Conservation (phyloP, 768 basidiomycete genomes). For the Termitomyces sp. region DNA sequence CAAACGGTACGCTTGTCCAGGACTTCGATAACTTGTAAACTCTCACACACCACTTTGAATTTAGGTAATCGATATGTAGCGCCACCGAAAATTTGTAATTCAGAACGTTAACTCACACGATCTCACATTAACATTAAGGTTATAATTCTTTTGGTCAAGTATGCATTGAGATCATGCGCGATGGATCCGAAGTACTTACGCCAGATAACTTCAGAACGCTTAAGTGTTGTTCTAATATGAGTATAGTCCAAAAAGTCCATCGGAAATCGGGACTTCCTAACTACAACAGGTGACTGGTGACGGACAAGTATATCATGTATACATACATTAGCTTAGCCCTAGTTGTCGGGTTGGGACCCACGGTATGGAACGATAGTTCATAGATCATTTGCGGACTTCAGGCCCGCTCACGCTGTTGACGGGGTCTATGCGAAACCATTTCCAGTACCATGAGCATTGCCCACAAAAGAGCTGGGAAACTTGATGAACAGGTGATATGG, state of each 20-base stretch:
- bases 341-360: background rate
- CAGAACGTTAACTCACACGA: background rate
- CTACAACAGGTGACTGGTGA: background rate
- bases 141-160: background rate
- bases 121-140: background rate
- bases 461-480: background rate
- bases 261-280: too few relatives aligned
- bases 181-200: background rate
- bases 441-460: background rate
- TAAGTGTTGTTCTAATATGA: too few relatives aligned
- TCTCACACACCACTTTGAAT: background rate
- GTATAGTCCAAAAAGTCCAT: background rate
- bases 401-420: background rate
- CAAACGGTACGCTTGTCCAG: background rate
- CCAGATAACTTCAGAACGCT: background rate
- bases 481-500: constrained; percentile 2
- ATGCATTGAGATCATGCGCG: too few relatives aligned
- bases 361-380: background rate
- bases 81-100: background rate
- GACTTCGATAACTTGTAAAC: background rate
- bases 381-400: background rate
- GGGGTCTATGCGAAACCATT: background rate
- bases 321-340: background rate
- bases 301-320: background rate
- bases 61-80: background rate